phyloP scores from a whole-genome alignment of 2,329 filamentous ascomycete genomes.

The Paecilomyces dactylethromorphus region DNA sequence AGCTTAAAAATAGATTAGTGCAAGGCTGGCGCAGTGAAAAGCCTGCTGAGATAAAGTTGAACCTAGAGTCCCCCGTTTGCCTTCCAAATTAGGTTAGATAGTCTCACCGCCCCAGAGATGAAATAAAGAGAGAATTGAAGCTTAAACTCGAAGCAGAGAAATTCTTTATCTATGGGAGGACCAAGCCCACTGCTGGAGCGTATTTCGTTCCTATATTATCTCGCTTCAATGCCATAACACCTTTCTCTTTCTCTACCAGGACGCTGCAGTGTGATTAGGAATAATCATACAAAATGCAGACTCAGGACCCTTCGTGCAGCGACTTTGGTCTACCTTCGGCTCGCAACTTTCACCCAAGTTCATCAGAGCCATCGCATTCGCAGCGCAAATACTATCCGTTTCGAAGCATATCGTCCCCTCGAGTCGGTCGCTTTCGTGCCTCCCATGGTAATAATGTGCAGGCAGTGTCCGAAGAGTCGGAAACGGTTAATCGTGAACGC shows the following conservation, averaged over 20 bases:
- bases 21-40: too few relatives aligned
- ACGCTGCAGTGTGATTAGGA: not conserved
- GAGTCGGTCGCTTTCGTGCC: constrained; percentile 8
- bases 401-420: constrained; percentile 13
- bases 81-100: too few relatives aligned
- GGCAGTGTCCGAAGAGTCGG: not conserved
- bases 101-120: too few relatives aligned
- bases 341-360: constrained; percentile 20
- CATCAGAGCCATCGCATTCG: constrained; percentile 8
- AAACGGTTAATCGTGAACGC: constrained; percentile 3
- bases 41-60: too few relatives aligned
- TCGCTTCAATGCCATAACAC: not conserved
- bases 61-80: too few relatives aligned
- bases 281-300: constrained; percentile 5
- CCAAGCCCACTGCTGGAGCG: not conserved
- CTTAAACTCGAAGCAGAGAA: too few relatives aligned
- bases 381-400: constrained; percentile 22
- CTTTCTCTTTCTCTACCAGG: not conserved
- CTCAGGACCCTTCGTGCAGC: constrained; percentile 8
- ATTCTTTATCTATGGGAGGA: not conserved
- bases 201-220: not conserved
- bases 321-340: constrained; percentile 17
- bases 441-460: not conserved
- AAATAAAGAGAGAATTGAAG: too few relatives aligned
- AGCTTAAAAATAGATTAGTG: too few relatives aligned